These are phyloP conservation scores for Diplodia mutila DNA, from an alignment of 2,329 filamentous ascomycete species.

Conservation along the genomic window DNA sequence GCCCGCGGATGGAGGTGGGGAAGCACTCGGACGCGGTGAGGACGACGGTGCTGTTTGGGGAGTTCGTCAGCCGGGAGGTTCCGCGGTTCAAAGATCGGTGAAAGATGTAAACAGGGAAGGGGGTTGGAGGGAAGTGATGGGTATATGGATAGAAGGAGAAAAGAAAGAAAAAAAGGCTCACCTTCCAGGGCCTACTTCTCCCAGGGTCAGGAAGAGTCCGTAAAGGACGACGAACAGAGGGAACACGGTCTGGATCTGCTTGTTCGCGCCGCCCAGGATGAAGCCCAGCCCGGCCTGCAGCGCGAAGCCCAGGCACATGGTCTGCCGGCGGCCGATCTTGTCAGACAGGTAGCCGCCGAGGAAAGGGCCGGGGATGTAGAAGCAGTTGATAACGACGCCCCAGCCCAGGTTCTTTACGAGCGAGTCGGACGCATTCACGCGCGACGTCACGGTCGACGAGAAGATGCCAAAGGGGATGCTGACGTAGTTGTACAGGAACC, in stretches of 20 bases:
- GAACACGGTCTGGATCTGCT: constrained; percentile 37
- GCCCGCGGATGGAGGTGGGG: constrained; percentile 35
- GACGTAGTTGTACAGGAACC: constrained; percentile 61
- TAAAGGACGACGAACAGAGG: constrained; percentile 38
- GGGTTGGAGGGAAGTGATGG: not conserved
- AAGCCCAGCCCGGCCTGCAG: constrained; percentile 35
- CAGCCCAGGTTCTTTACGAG: constrained; percentile 34
- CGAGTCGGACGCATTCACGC: constrained; percentile 32
- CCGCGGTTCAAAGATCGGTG: too few relatives aligned
- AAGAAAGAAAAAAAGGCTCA: not conserved
- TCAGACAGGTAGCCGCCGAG: constrained; percentile 36
- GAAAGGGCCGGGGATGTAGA: constrained; percentile 36
- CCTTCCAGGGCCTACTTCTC: constrained; percentile 35
- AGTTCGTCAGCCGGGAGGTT: not conserved
- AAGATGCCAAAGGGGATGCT: constrained; percentile 61
- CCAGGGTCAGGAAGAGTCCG: constrained; percentile 35
- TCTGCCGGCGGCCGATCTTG: constrained; percentile 34
- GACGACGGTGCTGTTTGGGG: constrained; percentile 29
- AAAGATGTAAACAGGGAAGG: not conserved
- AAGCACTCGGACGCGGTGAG: constrained; percentile 34
- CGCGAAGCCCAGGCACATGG: constrained; percentile 34
- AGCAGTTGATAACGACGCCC: constrained; percentile 34
- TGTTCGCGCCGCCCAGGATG: constrained; percentile 33
- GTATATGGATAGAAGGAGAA: not conserved
- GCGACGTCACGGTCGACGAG: constrained; percentile 53